Evolutionary conservation across 129 eudicot species (phyloP).

Genomic region (Tagetes patula): DNA sequence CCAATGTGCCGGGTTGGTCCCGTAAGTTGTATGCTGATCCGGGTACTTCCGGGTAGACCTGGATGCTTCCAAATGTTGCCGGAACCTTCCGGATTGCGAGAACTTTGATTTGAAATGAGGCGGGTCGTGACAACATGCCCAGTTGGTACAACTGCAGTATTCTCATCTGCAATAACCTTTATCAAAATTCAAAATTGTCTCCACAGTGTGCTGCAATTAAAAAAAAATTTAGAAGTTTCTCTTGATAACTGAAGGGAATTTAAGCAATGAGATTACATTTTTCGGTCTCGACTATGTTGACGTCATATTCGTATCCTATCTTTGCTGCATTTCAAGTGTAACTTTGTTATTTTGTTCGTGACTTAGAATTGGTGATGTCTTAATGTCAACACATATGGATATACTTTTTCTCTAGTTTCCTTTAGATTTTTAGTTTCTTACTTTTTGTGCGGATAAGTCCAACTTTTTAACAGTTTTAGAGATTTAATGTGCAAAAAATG

Average conservation of each 20-base stretch:
- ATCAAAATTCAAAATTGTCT: slow-evolving; percentile 29
- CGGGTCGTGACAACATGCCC: slow-evolving; percentile 63
- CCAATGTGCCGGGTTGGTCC: too few relatives aligned
- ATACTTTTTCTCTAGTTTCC: too few relatives aligned
- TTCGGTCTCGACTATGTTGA: not conserved
- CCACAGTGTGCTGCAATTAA: slow-evolving; percentile 42
- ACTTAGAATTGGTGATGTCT: not conserved
- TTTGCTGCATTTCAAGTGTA: slow-evolving; percentile 42
- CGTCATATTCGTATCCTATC: slow-evolving; percentile 46
- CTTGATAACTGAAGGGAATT: not conserved
- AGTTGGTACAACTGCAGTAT: slow-evolving; percentile 60
- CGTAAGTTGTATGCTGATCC: too few relatives aligned
- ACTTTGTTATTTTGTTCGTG: not conserved
- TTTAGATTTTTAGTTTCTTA: too few relatives aligned
- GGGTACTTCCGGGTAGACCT: too few relatives aligned
- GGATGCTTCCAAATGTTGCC: too few relatives aligned
- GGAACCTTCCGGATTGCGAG: too few relatives aligned
- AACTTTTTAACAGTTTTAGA: not conserved
- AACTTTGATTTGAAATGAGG: too few relatives aligned
- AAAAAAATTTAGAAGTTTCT: not conserved
- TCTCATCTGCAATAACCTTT: slow-evolving; percentile 49
- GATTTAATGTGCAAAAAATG: not conserved
- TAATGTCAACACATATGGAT: not conserved
- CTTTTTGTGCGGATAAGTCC: not conserved
- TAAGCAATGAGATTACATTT: not conserved